These are phyloP conservation scores for Bretziella fagacearum DNA, from an alignment of 2,329 filamentous ascomycete species.

Conservation along the genomic window DNA sequence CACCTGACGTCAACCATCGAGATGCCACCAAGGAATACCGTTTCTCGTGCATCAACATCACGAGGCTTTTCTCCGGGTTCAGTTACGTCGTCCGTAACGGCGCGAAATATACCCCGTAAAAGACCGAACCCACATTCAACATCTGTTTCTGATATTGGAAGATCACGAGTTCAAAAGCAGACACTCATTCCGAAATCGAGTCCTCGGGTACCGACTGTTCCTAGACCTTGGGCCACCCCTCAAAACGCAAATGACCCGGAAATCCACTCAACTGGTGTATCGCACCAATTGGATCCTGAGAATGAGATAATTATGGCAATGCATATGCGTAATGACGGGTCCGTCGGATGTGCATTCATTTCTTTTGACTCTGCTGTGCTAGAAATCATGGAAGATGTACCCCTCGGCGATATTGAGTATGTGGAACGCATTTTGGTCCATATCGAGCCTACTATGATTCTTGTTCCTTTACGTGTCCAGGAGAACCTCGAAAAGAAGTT, in stretches of 20 bases:
- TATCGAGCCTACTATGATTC: conserved; percentile 36
- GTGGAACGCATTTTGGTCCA: conserved; percentile 44
- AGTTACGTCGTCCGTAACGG: too few relatives aligned
- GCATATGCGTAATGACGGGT: conserved; percentile 51
- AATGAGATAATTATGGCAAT: conserved; percentile 39
- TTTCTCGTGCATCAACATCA: too few relatives aligned
- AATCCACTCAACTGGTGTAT: too few relatives aligned
- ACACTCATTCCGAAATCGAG: too few relatives aligned
- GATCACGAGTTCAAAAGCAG: too few relatives aligned
- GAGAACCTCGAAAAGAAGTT: conserved; percentile 21
- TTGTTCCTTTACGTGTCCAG: conserved; percentile 33
- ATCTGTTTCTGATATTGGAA: background rate
- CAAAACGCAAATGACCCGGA: too few relatives aligned
- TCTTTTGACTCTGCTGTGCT: conserved; percentile 51
- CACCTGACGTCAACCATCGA: too few relatives aligned
- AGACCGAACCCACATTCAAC: background rate
- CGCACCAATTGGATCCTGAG: too few relatives aligned
- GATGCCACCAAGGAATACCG: too few relatives aligned
- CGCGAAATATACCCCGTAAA: background rate
- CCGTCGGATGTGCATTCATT: conserved; percentile 74
- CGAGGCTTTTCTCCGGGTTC: too few relatives aligned
- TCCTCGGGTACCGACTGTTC: too few relatives aligned
- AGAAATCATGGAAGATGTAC: conserved; percentile 61
- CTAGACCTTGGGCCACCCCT: too few relatives aligned
- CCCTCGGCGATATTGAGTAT: conserved; percentile 48